Conservation (phyloP, 805 yeast genomes). For the Candida germanica region DNA sequence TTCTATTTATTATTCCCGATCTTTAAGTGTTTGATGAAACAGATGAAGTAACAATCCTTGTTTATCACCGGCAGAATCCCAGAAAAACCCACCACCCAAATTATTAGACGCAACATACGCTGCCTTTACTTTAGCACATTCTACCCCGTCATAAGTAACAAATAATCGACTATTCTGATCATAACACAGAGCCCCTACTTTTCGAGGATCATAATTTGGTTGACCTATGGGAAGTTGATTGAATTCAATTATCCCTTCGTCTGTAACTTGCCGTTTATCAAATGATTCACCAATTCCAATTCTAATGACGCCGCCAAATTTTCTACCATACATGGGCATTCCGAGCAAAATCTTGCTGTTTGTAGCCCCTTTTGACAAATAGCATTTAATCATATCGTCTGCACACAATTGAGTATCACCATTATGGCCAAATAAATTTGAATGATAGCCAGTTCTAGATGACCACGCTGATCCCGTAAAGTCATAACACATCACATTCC, state of each 20-base stretch:
- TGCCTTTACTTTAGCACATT: constrained; percentile 56
- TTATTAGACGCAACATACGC: constrained; percentile 44
- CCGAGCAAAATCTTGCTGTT: constrained; percentile 66
- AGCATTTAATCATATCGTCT: constrained; percentile 45
- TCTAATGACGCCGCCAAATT: constrained; percentile 19
- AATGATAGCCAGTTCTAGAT: constrained; percentile 56
- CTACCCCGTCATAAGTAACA: constrained; percentile 64
- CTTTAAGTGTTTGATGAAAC: constrained; percentile 1
- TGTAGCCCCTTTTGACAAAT: constrained; percentile 41
- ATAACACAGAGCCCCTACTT: constrained; percentile 52
- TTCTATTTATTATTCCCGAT: neutral
- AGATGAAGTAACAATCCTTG: neutral
- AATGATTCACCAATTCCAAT: constrained; percentile 45
- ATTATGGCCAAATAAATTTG: constrained; percentile 52
- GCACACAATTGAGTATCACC: constrained; percentile 45
- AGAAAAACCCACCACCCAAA: constrained; percentile 88
- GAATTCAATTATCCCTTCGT: constrained; percentile 50
- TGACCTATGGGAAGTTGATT: constrained; percentile 47
- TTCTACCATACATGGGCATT: constrained; percentile 80
- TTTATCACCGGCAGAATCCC: constrained; percentile 86
- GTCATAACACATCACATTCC: constrained; percentile 93
- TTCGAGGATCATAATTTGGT: constrained; percentile 45
- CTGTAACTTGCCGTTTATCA: constrained; percentile 33
- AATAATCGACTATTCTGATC: constrained; percentile 33
- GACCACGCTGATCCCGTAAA: constrained; percentile 76